Evolutionary conservation across 1,284 basidiomycete species (phyloP).

Genomic region (Austroboletus olivaceoglutinosus): DNA sequence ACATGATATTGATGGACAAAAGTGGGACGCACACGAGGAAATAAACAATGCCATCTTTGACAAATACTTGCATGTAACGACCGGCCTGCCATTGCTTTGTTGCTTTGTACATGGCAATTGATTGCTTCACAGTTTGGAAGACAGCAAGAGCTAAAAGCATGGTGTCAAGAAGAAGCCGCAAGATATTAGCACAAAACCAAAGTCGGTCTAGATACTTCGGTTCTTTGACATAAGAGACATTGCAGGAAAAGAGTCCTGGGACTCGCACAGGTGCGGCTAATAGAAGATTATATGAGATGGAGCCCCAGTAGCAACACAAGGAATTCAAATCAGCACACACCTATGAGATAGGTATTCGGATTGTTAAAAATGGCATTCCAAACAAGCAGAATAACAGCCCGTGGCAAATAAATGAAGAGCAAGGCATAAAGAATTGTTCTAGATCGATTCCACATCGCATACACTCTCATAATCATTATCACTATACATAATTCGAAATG

Average conservation of each 20-base stretch:
- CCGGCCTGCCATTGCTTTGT: not conserved
- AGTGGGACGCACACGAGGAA: not conserved
- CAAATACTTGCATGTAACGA: not conserved
- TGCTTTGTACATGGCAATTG: not conserved
- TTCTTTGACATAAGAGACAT: too few relatives aligned
- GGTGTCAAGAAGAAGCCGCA: too few relatives aligned
- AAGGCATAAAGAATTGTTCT: not conserved
- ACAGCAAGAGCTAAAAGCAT: not conserved
- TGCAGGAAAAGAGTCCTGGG: too few relatives aligned
- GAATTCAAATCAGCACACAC: not conserved
- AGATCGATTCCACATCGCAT: not conserved
- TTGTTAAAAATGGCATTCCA: not conserved
- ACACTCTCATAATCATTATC: not conserved
- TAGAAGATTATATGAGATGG: too few relatives aligned
- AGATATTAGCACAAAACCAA: too few relatives aligned
- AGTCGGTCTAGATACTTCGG: too few relatives aligned
- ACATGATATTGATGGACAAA: not conserved
- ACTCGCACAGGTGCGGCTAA: too few relatives aligned
- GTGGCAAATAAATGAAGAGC: not conserved
- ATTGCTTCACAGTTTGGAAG: not conserved
- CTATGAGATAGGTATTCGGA: not conserved
- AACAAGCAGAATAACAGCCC: not conserved
- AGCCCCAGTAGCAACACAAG: too few relatives aligned
- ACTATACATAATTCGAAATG: not conserved
- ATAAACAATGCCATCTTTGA: not conserved